Evolutionary conservation across 345 rosid genomes (phyloP).

Genomic region (Draba incana): DNA sequence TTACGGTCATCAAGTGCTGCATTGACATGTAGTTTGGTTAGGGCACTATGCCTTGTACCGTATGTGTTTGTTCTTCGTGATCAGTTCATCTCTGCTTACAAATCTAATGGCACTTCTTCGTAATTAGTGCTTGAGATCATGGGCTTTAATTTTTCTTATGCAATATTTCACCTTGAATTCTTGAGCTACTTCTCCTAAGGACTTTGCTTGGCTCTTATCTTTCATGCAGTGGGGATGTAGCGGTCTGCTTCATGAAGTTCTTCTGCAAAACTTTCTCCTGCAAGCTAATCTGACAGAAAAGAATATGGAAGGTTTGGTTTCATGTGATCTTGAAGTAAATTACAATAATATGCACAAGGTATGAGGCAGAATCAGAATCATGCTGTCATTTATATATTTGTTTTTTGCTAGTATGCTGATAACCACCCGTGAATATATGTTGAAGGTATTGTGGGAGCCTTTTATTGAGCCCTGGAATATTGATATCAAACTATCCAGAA

Average conservation of each 20-base stretch:
- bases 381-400: constrained; percentile 19
- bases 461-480: constrained; percentile 91
- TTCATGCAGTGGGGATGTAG: constrained; percentile 80
- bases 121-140: constrained; percentile 3
- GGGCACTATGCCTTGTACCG: constrained; percentile 14
- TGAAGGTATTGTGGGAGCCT: constrained; percentile 91
- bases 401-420: constrained; percentile 28
- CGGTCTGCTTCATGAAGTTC: constrained; percentile 79
- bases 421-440: constrained; percentile 12
- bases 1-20: constrained; percentile 13
- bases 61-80: constrained; percentile 11
- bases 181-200: constrained; percentile 29
- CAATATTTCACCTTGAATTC: constrained; percentile 6
- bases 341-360: constrained; percentile 92
- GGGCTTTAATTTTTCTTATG: not conserved
- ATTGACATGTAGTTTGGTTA: constrained; percentile 3
- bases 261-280: constrained; percentile 53
- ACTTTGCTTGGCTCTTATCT: constrained; percentile 32
- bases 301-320: constrained; percentile 51
- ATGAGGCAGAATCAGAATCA: constrained; percentile 21
- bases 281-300: constrained; percentile 51
- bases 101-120: constrained; percentile 6
- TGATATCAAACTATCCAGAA: constrained; percentile 53
- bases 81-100: constrained; percentile 8
- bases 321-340: constrained; percentile 74